These are phyloP conservation scores for Ceratobasidium sp. DNA, from an alignment of 1,284 basidiomycete species.

Conservation along the genomic window DNA sequence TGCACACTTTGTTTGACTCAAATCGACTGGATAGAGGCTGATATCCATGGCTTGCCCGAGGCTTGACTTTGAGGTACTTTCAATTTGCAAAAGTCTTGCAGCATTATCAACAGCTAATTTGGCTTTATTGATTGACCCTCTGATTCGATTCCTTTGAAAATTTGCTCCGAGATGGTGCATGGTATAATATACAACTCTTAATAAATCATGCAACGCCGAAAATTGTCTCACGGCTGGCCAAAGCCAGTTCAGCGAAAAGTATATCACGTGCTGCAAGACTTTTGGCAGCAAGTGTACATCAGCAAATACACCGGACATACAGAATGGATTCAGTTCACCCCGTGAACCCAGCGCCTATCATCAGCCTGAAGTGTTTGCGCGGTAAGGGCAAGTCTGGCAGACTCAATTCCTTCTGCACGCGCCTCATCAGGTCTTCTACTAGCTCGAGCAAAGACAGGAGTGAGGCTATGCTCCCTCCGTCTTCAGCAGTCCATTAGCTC, in stretches of 20 bases:
- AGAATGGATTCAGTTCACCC: too few species aligned
- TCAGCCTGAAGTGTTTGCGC: conserved; percentile 6
- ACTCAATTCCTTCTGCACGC: not conserved
- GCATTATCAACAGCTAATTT: too few species aligned
- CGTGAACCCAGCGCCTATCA: conserved; percentile 1
- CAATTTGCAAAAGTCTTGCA: not conserved
- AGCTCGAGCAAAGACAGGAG: not conserved
- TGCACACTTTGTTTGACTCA: not conserved
- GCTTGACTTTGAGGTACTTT: conserved; percentile 1
- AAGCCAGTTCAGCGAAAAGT: too few species aligned
- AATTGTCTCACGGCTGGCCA: too few species aligned
- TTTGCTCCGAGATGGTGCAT: too few species aligned
- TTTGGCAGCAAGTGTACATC: too few species aligned
- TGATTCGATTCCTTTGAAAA: too few species aligned
- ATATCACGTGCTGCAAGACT: too few species aligned
- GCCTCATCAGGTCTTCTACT: not conserved
- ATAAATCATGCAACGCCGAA: too few species aligned
- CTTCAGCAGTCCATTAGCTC: not conserved
- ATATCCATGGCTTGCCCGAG: not conserved
- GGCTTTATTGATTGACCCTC: too few species aligned
- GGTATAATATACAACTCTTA: too few species aligned
- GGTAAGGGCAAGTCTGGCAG: not conserved
- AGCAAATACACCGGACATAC: too few species aligned
- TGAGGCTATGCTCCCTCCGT: not conserved
- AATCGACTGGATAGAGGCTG: not conserved